These are phyloP conservation scores for Diaporthe citriasiana DNA, from an alignment of 2,329 filamentous ascomycete species.

Conservation along the genomic window DNA sequence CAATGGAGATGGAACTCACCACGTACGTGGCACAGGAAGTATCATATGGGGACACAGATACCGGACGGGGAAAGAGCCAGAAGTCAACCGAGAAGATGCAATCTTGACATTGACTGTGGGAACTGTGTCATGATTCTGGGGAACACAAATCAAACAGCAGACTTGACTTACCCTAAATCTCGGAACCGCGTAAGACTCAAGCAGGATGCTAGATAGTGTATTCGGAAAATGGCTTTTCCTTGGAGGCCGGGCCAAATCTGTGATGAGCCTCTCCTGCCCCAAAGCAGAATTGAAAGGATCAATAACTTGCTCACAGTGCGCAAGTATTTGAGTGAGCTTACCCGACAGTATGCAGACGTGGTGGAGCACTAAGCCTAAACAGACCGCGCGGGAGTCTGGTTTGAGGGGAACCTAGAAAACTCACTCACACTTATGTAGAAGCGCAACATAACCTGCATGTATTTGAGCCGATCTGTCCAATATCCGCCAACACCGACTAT, in stretches of 20 bases:
- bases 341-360: background rate
- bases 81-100: background rate
- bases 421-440: background rate
- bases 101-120: background rate
- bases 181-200: background rate
- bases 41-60: background rate
- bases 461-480: background rate
- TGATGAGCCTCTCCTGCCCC: too few relatives aligned
- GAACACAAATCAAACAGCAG: background rate
- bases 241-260: too few relatives aligned
- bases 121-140: background rate
- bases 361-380: slow-evolving; percentile 6
- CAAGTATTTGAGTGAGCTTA: background rate
- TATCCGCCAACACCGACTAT: background rate
- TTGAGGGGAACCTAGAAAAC: background rate
- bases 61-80: background rate
- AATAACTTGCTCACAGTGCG: slow-evolving; percentile 4
- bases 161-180: background rate
- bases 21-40: background rate
- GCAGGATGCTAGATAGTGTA: too few relatives aligned
- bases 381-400: background rate
- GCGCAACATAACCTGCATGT: background rate
- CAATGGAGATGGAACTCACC: slow-evolving; percentile 5
- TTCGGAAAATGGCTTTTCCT: too few relatives aligned
- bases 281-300: background rate